Evolutionary conservation across 163 green algal genomes (phyloP), one percentile per base, ranked within the genome.

Genomic region (Prototheca stagnorum): DNA sequence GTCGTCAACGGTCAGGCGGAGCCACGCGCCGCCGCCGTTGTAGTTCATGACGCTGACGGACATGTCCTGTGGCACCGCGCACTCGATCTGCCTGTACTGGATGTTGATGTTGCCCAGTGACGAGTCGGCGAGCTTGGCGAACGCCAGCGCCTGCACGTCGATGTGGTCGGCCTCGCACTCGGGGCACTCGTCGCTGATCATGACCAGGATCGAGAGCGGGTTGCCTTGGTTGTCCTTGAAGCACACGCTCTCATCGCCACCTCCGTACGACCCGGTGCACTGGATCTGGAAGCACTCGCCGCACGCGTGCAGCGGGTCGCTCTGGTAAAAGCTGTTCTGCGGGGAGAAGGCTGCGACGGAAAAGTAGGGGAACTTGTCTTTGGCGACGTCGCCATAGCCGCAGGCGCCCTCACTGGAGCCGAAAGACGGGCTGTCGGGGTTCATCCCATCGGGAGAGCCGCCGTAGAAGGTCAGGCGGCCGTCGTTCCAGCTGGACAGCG

Each of bases 261-360:
- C n/a, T n/a, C n/a, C n/a, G n/a, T 37, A 37, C 12, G 31, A 8
- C 7, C n/a, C 16, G 16, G 16, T 24, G 44, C 65, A 79, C 29
- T 63, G 41, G 7, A 79, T 67, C 45, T 79, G 51, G 47, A 68
- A 79, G 57, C 70, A 79, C 37, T 61, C 15, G 3, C 70, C 61
- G 37, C 70, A 79, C 40, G 41, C 65, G 1, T 48, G 20, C 15
- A 60, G 22, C 9, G 57, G 50, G 19, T 53, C 60, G n/a, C 44
- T 36, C 4, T 48, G 21, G 54, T 54, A 75, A 41, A 56, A 79
- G 15, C 42, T 23, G 56, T 74, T 79, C 17, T 20, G 47, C 0
- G 59, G 57, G 11, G 59, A 54, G 7, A 79, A 53, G 1, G 70
- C 70, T 12, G 43, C 65, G 17, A 72, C 67, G 24, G 49, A 57